These are phyloP conservation scores for Aulographum hederae DNA, from an alignment of 2,329 filamentous ascomycete genomes.

Conservation along the genomic window DNA sequence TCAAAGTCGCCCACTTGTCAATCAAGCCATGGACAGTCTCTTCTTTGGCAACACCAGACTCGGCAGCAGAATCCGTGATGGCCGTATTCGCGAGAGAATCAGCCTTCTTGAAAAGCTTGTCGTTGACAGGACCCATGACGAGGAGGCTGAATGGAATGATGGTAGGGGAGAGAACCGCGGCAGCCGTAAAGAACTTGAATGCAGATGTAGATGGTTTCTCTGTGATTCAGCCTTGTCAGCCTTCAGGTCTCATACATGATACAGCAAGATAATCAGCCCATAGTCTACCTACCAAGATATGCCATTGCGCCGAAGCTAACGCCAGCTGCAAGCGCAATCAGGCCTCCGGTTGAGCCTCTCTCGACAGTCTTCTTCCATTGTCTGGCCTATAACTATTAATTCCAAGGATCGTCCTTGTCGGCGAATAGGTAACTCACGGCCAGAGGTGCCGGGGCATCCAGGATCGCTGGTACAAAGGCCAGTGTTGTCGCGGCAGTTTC, in stretches of 20 bases:
- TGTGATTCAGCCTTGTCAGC: conserved; percentile 6
- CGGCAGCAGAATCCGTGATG: conserved; percentile 19
- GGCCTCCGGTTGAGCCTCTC: conserved; percentile 21
- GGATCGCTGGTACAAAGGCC: conserved; percentile 31
- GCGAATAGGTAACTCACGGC: conserved; percentile 18
- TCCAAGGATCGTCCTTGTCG: neutral
- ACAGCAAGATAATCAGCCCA: neutral
- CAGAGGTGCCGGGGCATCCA: conserved; percentile 35
- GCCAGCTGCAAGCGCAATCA: conserved; percentile 21
- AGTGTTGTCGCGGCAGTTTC: conserved; percentile 20
- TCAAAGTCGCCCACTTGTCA: conserved; percentile 36
- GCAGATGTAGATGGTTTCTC: conserved; percentile 13
- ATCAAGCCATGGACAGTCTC: conserved; percentile 33
- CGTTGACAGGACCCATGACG: conserved; percentile 22
- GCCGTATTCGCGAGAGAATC: conserved; percentile 16
- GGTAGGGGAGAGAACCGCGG: conserved; percentile 25
- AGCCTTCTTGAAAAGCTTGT: neutral
- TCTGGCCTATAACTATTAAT: conserved; percentile 8
- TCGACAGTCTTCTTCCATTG: conserved; percentile 33
- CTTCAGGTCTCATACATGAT: neutral
- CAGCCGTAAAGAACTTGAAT: conserved; percentile 26
- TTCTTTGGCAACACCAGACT: conserved; percentile 19
- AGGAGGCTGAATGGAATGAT: conserved; percentile 34
- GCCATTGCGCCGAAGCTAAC: conserved; percentile 29
- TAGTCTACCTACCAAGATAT: conserved; percentile 15